Evolutionary conservation across 768 basidiomycete species (phyloP).

Genomic region (Calocybe indica): DNA sequence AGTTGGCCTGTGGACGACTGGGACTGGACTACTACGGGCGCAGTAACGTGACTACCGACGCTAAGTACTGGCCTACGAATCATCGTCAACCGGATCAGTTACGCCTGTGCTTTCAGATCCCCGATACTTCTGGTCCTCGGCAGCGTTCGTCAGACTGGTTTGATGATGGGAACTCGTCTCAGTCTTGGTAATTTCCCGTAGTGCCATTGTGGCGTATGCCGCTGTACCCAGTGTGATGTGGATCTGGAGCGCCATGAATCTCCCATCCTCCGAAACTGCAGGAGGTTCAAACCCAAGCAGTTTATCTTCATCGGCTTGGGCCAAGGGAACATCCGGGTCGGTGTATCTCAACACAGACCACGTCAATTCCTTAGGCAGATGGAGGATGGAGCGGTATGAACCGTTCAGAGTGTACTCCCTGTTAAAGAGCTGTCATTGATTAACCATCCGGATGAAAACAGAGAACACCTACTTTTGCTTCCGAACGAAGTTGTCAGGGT

Average conservation of each 20-base stretch:
- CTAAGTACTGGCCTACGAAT: conserved; percentile 1
- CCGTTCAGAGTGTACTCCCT: conserved; percentile 93
- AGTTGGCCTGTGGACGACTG: background rate
- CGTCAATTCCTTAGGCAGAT: conserved; percentile 73
- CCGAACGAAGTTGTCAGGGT: conserved; percentile 83
- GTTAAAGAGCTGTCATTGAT: conserved; percentile 5
- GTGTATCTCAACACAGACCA: conserved; percentile 88
- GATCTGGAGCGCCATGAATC: conserved; percentile 85
- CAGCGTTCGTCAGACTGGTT: conserved; percentile 64
- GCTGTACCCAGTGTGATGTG: conserved; percentile 82
- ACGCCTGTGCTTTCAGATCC: conserved; percentile 36
- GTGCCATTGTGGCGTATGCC: conserved; percentile 96
- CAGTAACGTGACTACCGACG: too few species aligned
- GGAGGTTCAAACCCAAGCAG: conserved; percentile 79
- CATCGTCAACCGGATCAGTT: conserved; percentile 24
- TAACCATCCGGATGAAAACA: background rate
- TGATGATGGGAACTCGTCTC: conserved; percentile 94
- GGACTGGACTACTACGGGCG: background rate
- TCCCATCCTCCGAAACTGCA: conserved; percentile 59
- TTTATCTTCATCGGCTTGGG: conserved; percentile 93
- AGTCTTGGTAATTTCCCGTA: conserved; percentile 91
- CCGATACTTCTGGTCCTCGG: conserved; percentile 80
- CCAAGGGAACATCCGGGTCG: conserved; percentile 86
- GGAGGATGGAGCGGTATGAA: conserved; percentile 89
- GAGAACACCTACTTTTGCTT: conserved; percentile 70